phyloP scores from a whole-genome alignment of 257 asterid genomes.

The Solanum pennellii region DNA sequence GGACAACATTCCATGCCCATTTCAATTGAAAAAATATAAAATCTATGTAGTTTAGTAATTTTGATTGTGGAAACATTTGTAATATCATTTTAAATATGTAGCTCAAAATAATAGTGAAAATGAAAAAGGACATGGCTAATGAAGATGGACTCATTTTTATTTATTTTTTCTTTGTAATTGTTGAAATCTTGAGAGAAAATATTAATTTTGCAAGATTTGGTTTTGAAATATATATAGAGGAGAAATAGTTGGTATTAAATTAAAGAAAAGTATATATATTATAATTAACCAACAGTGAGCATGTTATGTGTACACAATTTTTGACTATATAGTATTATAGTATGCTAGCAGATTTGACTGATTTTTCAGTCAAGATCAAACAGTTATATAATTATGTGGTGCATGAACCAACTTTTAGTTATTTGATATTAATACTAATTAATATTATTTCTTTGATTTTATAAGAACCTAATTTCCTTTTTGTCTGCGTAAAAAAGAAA shows the following conservation, averaged over 20 bases:
- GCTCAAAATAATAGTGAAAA: neutral
- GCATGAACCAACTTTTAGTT: neutral
- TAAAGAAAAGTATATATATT: neutral
- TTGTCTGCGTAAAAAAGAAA: neutral
- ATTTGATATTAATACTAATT: neutral
- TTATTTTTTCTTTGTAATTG: neutral
- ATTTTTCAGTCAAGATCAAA: neutral
- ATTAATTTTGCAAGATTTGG: neutral
- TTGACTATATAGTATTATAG: neutral
- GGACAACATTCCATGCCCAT: slow-evolving; percentile 3
- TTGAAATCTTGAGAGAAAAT: neutral
- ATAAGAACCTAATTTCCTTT: neutral
- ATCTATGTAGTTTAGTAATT: neutral
- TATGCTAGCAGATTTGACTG: neutral
- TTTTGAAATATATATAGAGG: neutral
- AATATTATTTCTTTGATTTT: neutral
- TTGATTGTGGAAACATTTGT: neutral
- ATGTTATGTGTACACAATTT: neutral
- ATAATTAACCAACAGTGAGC: neutral
- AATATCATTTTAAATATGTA: neutral
- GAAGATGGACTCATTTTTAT: neutral
- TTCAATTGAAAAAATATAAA: neutral
- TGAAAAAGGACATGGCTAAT: neutral
- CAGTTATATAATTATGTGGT: neutral
- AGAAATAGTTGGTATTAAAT: neutral